These are phyloP conservation scores for Fraxinus floribunda DNA, from an alignment of 305 asterid species.

Conservation along the genomic window DNA sequence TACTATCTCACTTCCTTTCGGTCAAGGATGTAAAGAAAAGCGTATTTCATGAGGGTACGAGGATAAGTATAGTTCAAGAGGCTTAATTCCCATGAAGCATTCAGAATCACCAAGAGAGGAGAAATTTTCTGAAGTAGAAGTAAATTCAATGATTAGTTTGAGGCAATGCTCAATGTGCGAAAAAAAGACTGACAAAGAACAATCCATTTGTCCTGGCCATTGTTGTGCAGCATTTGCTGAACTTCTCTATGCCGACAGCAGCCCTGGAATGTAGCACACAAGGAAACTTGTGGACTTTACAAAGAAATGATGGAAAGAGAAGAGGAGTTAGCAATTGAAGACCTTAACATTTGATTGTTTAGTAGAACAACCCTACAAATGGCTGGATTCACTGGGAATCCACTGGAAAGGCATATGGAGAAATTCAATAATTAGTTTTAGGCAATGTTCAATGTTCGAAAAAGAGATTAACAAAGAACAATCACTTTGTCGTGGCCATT, in stretches of 20 bases:
- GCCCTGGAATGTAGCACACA: constrained; percentile 28
- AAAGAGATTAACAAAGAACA: no score
- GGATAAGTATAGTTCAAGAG: constrained; percentile 1
- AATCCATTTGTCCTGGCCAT: constrained; percentile 21
- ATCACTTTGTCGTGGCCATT: no score
- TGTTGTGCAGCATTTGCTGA: constrained; percentile 32
- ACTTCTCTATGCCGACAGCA: constrained; percentile 32
- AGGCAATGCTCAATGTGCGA: constrained; percentile 29
- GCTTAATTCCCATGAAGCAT: constrained; percentile 31
- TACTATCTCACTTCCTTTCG: constrained; percentile 49
- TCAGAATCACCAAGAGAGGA: constrained; percentile 28
- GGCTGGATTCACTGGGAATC: constrained; percentile 32
- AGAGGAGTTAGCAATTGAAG: constrained; percentile 35
- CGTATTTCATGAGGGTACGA: background rate
- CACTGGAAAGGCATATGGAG: constrained; percentile 41
- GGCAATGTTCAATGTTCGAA: no score
- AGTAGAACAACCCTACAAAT: constrained; percentile 31
- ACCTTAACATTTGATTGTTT: constrained; percentile 21
- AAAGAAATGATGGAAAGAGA: constrained; percentile 43
- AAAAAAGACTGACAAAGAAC: constrained; percentile 24
- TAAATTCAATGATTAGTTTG: constrained; percentile 8
- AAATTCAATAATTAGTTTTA: no score
- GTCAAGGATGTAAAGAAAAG: constrained; percentile 37
- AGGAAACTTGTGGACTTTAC: constrained; percentile 27
- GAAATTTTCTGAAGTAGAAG: constrained; percentile 18